phyloP scores from a whole-genome alignment of 257 asterid species.

The Euphrasia confusa region DNA sequence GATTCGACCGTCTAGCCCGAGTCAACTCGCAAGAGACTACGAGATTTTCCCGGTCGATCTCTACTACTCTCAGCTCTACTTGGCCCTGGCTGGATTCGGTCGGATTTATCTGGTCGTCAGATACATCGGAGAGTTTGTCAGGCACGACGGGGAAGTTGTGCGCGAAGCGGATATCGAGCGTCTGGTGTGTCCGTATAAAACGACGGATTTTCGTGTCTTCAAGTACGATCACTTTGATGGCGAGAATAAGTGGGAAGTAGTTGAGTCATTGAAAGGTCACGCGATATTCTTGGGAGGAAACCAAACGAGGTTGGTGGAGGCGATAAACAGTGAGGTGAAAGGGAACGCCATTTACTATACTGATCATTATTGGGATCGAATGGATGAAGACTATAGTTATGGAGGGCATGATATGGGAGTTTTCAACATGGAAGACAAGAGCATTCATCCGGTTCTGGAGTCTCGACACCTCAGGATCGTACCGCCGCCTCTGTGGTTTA shows the following conservation, averaged over 20 bases:
- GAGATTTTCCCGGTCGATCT: conserved; percentile 17
- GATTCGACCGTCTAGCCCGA: conserved; percentile 20
- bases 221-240: background rate
- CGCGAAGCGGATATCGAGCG: conserved; percentile 30
- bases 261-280: conserved; percentile 18
- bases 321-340: conserved; percentile 16
- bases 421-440: conserved; percentile 24
- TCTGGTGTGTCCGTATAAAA: conserved; percentile 24
- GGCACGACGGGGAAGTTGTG: conserved; percentile 24
- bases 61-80: conserved; percentile 23
- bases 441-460: conserved; percentile 10
- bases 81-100: conserved; percentile 11
- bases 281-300: conserved; percentile 38
- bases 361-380: conserved; percentile 35
- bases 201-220: too few species aligned
- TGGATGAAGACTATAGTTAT: conserved; percentile 27
- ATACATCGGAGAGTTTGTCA: conserved; percentile 37
- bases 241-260: conserved; percentile 19
- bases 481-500: conserved; percentile 35
- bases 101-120: conserved; percentile 26
- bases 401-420: conserved; percentile 48
- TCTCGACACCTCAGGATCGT: conserved; percentile 4
- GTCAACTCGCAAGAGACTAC: background rate
- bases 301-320: conserved; percentile 23
- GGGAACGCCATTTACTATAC: conserved; percentile 34